phyloP scores from a whole-genome alignment of 768 basidiomycete species.

The Suillus brevipes region DNA sequence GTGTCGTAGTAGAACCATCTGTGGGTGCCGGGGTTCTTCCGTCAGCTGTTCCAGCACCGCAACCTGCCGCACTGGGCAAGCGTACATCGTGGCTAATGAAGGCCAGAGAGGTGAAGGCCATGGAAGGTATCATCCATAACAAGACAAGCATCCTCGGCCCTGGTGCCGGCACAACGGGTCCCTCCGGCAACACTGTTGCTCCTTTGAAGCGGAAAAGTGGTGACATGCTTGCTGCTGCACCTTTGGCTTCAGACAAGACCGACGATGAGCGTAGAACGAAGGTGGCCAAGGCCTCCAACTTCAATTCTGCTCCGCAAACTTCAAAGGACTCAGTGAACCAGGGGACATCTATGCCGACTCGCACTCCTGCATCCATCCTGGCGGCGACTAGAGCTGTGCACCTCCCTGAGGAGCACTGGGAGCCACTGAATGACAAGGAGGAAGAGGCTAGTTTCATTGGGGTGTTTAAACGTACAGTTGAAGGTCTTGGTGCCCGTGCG shows the following conservation, averaged over 20 bases:
- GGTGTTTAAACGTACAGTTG: conserved; percentile 69
- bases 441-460: conserved; percentile 56
- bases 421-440: conserved; percentile 16
- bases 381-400: conserved; percentile 6
- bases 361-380: background rate
- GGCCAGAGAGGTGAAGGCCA: conserved; percentile 70
- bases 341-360: background rate
- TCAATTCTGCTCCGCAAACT: conserved; percentile 31
- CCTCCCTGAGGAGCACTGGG: conserved; percentile 20
- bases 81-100: conserved; percentile 82
- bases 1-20: conserved; percentile 47
- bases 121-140: conserved; percentile 50
- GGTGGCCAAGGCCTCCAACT: conserved; percentile 44
- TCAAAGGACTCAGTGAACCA: conserved; percentile 11
- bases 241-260: conserved; percentile 24
- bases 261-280: conserved; percentile 51
- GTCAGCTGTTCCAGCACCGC: conserved; percentile 33
- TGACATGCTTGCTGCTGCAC: conserved; percentile 37
- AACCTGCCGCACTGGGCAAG: conserved; percentile 48
- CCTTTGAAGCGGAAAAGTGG: conserved; percentile 66
- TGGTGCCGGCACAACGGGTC: conserved; percentile 1
- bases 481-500: conserved; percentile 58
- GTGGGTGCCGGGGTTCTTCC: conserved; percentile 32
- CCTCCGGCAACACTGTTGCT: conserved; percentile 10
- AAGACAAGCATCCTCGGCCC: conserved; percentile 20